Evolutionary conservation across 345 rosid genomes (phyloP), one percentile per base, ranked within the genome.

Genomic region (Cardamine occulta): DNA sequence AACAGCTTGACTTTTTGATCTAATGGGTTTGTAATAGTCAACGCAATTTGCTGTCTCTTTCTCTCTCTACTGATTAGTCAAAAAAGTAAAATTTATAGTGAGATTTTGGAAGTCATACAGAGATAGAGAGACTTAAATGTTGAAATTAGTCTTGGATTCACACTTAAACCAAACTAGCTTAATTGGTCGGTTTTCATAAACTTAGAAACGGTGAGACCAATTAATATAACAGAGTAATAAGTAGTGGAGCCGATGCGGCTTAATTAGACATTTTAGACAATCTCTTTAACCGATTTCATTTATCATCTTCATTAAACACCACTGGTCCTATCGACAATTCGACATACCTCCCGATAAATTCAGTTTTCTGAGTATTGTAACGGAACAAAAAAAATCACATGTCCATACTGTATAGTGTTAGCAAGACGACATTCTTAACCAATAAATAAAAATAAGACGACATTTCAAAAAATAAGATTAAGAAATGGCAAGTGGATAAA

Each of bases 61-160:
- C 63, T 63, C 63, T 65, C 52, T 58, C 53, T 24, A 48, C 74
- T 60, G 4, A 2, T 59, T 68, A 76, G 75, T 76, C 74, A 54
- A 76, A 13, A 68, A 70, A 6, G 45, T 52, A 44, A 34, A 53
- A 2, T 26, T 35, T 13, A 39, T 6, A 7, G 14, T 19, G 19
- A 40, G 47, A 52, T 48, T 31, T 39, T 61, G 63, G 63, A 37
- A 7, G 8, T 35, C 8, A 29, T 5, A 31, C 1, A 31, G 4
- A 32, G 34, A 31, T 49, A 35, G 62, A 65, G 21, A 21, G 67
- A 32, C 4, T 3, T 34, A 7, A n/a, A 17, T 35, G 23, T 17
- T 10, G 12, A 21, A 53, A 17, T 17, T 63, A 34, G 40, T 65
- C 56, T 68, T 53, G 49, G 8, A 44, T 69, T 69, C 80, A 76